Evolutionary conservation across 140 eudicot species (phyloP).

Genomic region (Cichorium intybus): DNA sequence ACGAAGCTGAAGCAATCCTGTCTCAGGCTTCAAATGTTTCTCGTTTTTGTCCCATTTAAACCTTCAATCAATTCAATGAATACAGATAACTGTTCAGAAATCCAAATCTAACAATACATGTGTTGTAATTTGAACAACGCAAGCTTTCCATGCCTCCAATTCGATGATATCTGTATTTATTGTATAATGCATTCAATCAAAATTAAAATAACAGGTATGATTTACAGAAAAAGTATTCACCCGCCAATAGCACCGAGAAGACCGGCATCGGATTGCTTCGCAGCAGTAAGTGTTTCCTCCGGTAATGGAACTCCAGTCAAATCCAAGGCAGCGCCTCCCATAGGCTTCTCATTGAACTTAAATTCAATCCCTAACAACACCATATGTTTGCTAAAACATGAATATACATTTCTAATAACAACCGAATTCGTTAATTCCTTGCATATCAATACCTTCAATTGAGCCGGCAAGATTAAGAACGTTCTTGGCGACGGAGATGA

Average conservation of each 20-base stretch:
- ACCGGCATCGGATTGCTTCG: constrained; percentile 76
- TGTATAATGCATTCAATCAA: no score
- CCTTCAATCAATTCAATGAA: constrained; percentile 36
- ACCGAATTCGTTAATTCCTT: no score
- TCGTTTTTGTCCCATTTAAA: constrained; percentile 90
- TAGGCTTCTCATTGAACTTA: constrained; percentile 67
- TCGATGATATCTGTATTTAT: no score
- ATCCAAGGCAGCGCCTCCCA: constrained; percentile 91
- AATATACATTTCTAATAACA: constrained; percentile 46
- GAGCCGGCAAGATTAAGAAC: constrained; percentile 61
- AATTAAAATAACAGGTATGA: no score
- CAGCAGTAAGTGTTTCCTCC: constrained; percentile 65
- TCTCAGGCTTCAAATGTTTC: constrained; percentile 86
- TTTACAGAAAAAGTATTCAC: constrained; percentile 21
- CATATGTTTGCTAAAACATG: no score
- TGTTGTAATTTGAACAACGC: neutral
- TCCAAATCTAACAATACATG: neutral
- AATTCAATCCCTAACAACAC: constrained; percentile 48
- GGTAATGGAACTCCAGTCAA: constrained; percentile 85
- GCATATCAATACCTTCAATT: no score
- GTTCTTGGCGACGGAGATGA: constrained; percentile 68
- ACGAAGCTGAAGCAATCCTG: constrained; percentile 94
- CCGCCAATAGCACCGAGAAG: constrained; percentile 94
- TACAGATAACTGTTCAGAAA: neutral
- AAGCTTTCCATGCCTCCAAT: no score